Conservation (phyloP, 106 monocot genomes). For the Phalaenopsis aphrodite region DNA sequence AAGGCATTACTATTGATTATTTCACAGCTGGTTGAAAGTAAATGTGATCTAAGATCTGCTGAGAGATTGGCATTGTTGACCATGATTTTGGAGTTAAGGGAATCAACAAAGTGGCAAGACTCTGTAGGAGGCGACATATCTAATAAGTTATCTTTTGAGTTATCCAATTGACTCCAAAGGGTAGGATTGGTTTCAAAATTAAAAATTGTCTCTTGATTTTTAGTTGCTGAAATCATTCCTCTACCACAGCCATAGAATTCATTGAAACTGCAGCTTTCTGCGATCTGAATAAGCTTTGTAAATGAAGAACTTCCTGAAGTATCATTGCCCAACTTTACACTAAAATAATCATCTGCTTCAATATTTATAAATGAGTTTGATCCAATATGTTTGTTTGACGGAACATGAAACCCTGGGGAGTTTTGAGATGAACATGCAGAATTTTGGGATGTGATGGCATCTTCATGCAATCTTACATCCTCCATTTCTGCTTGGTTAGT, state of each 20-base stretch:
- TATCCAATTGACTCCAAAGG: background rate
- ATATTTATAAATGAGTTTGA: background rate
- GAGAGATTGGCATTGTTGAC: slow-evolving; percentile 1
- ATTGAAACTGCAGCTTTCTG: slow-evolving; percentile 11
- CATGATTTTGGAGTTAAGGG: slow-evolving; percentile 3
- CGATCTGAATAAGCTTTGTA: slow-evolving; percentile 51
- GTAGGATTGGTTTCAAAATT: background rate
- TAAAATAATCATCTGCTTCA: slow-evolving; percentile 11
- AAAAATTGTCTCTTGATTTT: background rate
- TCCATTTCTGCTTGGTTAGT: slow-evolving; percentile 21
- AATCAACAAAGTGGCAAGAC: background rate
- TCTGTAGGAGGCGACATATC: background rate
- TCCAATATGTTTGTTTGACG: slow-evolving; percentile 10
- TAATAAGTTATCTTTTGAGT: background rate
- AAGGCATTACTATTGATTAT: slow-evolving; percentile 7
- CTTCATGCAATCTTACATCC: slow-evolving; percentile 25
- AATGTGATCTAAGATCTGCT: slow-evolving; percentile 8
- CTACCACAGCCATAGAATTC: slow-evolving; percentile 10
- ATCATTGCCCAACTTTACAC: slow-evolving; percentile 10
- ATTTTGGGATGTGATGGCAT: slow-evolving; percentile 44
- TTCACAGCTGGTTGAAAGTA: slow-evolving; percentile 7
- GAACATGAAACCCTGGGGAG: slow-evolving; percentile 22
- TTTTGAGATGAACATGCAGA: slow-evolving; percentile 45
- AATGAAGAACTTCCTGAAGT: slow-evolving; percentile 37
- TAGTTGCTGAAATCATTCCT: slow-evolving; percentile 5